Percentiles rank a stretch among this genome's conserved stretches.
Evolutionary conservation across 1,139 yeast genomes (phyloP).

Genomic region (Arxiozyma bovina): DNA sequence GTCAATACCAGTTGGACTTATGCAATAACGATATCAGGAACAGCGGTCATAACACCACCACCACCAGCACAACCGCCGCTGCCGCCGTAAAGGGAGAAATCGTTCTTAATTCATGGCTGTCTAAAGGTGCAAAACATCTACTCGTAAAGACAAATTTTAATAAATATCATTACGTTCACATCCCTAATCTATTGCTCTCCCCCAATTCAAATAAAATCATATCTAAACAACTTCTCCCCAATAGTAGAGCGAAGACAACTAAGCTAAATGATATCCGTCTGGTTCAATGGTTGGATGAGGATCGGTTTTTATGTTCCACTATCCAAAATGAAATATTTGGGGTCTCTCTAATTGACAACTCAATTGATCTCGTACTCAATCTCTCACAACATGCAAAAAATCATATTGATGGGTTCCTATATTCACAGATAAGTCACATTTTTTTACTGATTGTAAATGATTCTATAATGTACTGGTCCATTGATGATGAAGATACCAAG

Average conservation of each 20-base stretch:
- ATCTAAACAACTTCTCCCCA: neutral
- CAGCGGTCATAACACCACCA: too few species aligned
- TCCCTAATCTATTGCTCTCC: neutral
- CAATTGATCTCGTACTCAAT: neutral
- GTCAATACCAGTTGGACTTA: conserved; percentile 10
- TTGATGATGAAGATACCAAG: conserved; percentile 2
- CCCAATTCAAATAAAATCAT: neutral
- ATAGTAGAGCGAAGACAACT: neutral
- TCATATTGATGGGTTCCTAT: conserved; percentile 23
- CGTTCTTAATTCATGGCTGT: conserved; percentile 22
- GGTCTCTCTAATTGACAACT: conserved; percentile 4
- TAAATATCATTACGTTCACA: conserved; percentile 17
- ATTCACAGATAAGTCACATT: conserved; percentile 6
- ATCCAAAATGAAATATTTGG: conserved; percentile 20
- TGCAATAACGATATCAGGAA: conserved; percentile 13
- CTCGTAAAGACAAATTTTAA: conserved; percentile 28
- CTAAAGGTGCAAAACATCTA: conserved; percentile 7
- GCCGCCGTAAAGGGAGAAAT: conserved; percentile 15
- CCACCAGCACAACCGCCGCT: too few species aligned
- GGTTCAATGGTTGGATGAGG: conserved; percentile 17
- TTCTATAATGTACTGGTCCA: conserved; percentile 36
- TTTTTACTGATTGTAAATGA: conserved; percentile 33
- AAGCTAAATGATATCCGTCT: conserved; percentile 14
- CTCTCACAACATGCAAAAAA: neutral
- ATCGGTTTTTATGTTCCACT: conserved; percentile 22